Conservation (phyloP, 495 filamentous ascomycete genomes). For the Tuber melanosporum region DNA sequence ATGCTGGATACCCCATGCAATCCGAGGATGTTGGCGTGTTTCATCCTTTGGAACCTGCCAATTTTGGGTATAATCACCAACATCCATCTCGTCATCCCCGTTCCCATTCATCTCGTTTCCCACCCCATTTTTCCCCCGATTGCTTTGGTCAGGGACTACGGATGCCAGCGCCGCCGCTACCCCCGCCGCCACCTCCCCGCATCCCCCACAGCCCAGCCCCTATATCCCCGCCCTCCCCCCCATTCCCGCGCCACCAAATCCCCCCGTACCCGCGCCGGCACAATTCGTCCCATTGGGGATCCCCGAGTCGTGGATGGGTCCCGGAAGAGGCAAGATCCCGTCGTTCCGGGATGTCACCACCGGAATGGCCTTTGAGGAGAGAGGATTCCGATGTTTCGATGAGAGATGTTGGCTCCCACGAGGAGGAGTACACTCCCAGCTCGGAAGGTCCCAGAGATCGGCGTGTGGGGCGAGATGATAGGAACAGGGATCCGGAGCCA, state of each 20-base stretch:
- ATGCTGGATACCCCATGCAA: not conserved
- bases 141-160: not conserved
- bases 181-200: constrained; percentile 17
- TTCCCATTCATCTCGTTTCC: not conserved
- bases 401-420: not conserved
- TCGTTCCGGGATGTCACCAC: not conserved
- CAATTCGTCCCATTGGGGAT: not conserved
- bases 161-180: constrained; percentile 10
- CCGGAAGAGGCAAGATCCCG: not conserved
- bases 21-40: not conserved
- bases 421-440: not conserved
- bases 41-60: not conserved
- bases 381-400: not conserved
- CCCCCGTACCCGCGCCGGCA: not conserved
- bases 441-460: not conserved
- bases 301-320: not conserved
- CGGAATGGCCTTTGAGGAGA: not conserved
- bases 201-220: constrained; percentile 16
- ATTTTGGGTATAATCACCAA: constrained; percentile 1
- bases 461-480: not conserved
- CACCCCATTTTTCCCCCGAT: not conserved
- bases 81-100: constrained; percentile 7
- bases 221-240: not conserved
- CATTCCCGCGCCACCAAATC: not conserved
- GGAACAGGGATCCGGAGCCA: not conserved